Base-by-base conservation (phyloP, 1,139 yeast species). In the Magnusiomyces fungicola region DNA sequence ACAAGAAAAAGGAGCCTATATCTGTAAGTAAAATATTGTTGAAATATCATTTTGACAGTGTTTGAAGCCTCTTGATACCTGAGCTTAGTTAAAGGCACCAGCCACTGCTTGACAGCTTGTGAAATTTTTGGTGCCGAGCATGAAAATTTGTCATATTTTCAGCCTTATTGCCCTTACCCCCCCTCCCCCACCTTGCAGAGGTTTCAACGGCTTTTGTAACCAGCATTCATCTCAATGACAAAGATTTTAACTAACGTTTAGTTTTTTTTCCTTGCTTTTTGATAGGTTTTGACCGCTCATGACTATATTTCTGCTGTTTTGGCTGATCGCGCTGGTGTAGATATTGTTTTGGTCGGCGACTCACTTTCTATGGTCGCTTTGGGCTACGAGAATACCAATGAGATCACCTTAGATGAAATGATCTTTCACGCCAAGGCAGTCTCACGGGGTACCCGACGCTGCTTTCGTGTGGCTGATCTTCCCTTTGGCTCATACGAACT, bases 341-440 rank as follows among this genome's bases (percentile, higher is more conserved):
- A 92, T 58, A 74, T 83, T 48, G 73, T 82, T 10, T 73, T 92
- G 7, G 81, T 92, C 5, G 98, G 98, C 1, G 98, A 92, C 65
- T 90, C 97, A 0, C 69, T 92, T 38, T 89, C 96, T 1, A 90
- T 89, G 96, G 90, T 87, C 1, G 76, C 95, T 0, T 73, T 88
- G 54, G 98, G 98, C 0, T 83, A 83, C 61, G 75, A 76, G 5
- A 83, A 85, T 47, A 88, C 96, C 1, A 80, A 82, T 54, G 86
- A 84, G 60, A 68, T 89, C 39, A 74, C 80, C 2, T 75, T 86
- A 45, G 87, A 86, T n/a, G 92, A 84, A 59, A 86, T 88, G 70
- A 65, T 83, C 44, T 84, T 80, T 61, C 90, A 88, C 58, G 81
- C 84, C 29, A 72, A 76, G 51, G 82, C 96, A 0, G 96, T 88